phyloP scores from a whole-genome alignment of 768 basidiomycete genomes.

The Suillus spraguei region DNA sequence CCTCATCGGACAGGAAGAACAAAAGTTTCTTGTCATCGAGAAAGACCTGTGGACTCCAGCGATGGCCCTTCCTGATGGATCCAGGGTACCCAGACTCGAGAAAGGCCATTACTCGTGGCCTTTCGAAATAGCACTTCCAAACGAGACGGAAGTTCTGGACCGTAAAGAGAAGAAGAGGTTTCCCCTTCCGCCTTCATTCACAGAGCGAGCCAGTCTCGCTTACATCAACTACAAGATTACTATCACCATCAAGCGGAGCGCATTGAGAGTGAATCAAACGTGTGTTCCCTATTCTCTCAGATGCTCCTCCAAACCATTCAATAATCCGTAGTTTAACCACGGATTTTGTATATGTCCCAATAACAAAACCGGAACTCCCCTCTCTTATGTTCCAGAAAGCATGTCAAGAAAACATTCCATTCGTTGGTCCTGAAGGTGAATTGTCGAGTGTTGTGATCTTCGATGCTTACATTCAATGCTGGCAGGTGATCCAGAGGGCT shows the following conservation, averaged over 20 bases:
- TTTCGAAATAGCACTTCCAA: constrained; percentile 49
- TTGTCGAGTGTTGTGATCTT: not conserved
- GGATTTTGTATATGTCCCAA: constrained; percentile 35
- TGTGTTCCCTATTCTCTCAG: not conserved
- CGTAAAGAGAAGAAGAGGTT: constrained; percentile 40
- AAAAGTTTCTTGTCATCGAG: constrained; percentile 45
- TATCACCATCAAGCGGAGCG: constrained; percentile 50
- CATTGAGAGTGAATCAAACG: constrained; percentile 51
- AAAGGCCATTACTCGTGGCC: constrained; percentile 51
- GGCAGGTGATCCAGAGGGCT: constrained; percentile 41
- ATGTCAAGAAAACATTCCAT: constrained; percentile 33
- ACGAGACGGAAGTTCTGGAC: constrained; percentile 41
- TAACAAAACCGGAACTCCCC: constrained; percentile 35
- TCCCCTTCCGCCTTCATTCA: constrained; percentile 53
- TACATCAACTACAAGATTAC: constrained; percentile 59
- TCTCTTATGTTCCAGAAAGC: constrained; percentile 40
- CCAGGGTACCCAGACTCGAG: constrained; percentile 37
- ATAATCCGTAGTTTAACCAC: constrained; percentile 31
- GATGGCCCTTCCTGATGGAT: constrained; percentile 25
- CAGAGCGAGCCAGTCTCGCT: constrained; percentile 54
- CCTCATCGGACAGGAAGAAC: constrained; percentile 57
- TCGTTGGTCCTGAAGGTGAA: constrained; percentile 38
- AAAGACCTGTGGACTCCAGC: constrained; percentile 44
- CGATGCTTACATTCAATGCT: not conserved
- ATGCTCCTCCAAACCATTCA: constrained; percentile 4